A percentile compares a stretch with the other conserved stretches of the same genome.
Evolutionary conservation across 2,329 filamentous ascomycete species (phyloP).

Genomic region (Chaetomiaceae sp.): DNA sequence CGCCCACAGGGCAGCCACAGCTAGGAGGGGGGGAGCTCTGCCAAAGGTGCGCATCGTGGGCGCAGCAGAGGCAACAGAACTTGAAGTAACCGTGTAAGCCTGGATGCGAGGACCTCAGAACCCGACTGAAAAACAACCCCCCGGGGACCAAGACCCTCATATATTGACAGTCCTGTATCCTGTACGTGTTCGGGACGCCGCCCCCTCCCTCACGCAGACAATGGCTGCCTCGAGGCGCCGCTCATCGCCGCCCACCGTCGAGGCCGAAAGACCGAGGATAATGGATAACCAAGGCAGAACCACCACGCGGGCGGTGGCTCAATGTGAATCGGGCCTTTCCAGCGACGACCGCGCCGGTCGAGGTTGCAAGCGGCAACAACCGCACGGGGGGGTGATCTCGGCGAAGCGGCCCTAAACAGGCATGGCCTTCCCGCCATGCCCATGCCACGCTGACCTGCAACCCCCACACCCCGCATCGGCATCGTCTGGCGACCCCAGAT

Average conservation of each 20-base stretch:
- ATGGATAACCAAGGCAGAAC: too few relatives aligned
- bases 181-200: too few relatives aligned
- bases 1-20: not conserved
- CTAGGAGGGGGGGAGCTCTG: slow-evolving; percentile 7
- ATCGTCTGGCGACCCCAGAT: slow-evolving; percentile 4
- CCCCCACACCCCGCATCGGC: slow-evolving; percentile 13
- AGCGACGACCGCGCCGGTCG: not conserved
- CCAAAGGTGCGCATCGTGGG: slow-evolving; percentile 3
- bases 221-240: too few relatives aligned
- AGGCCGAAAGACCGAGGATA: too few relatives aligned
- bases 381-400: too few relatives aligned
- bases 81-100: too few relatives aligned
- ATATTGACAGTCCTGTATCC: too few relatives aligned
- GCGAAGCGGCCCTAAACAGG: slow-evolving; percentile 6
- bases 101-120: not conserved
- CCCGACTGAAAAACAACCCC: not conserved
- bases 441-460: slow-evolving; percentile 2
- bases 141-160: too few relatives aligned
- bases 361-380: not conserved
- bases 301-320: too few relatives aligned
- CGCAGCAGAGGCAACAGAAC: not conserved
- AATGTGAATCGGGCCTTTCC: slow-evolving; percentile 15
- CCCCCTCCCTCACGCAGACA: too few relatives aligned
- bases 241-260: too few relatives aligned
- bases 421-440: slow-evolving; percentile 4